Evolutionary conservation across 177 flowering plant genomes (phyloP), one percentile per base, ranked within the genome.

Genomic region (Vitis hybrid): DNA sequence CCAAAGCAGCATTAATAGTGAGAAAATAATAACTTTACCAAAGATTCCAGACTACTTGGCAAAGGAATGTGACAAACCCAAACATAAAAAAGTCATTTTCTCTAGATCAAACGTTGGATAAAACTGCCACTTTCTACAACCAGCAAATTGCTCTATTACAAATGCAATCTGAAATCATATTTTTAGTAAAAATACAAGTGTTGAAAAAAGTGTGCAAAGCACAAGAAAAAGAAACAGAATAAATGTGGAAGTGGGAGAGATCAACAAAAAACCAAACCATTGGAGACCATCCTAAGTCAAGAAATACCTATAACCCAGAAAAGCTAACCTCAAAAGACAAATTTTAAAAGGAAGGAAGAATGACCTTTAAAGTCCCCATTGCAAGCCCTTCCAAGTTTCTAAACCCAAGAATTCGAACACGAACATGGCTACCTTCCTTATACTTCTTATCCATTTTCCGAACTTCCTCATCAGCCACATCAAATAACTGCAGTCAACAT

Each of bases 371-470:
- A 71, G 76, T 66, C 31, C 97, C 97, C 72, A 84, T 82, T 5
- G 97, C 97, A 63, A 92, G 78, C 60, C 99, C 99, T 80, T 96
- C 98, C 82, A 96, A 68, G 68, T 85, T 89, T 81, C 86, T 87
- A 70, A 81, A 86, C 13, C 97, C 97, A 77, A 87, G 85, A 79
- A 96, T 78, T 65, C 99, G 88, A 71, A 82, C 89, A 71, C 97
- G 94, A 71, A 90, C 89, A 65, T 5, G 61, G 59, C 76, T 86
- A 14, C 97, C 97, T 78, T 85, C 97, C 82, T 83, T 91, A 59
- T 80, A 92, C 68, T 69, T 91, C 70, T 89, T 91, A 66, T 91
- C 97, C 70, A 90, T 76, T 47, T 89, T 92, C 44, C 44, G 69
- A 20, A 80, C 86, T 76, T 88, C 89, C 60, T 77, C 86, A 68